phyloP scores from a whole-genome alignment of 352 stramenopile genomes.

The Phytophthora sojae region DNA sequence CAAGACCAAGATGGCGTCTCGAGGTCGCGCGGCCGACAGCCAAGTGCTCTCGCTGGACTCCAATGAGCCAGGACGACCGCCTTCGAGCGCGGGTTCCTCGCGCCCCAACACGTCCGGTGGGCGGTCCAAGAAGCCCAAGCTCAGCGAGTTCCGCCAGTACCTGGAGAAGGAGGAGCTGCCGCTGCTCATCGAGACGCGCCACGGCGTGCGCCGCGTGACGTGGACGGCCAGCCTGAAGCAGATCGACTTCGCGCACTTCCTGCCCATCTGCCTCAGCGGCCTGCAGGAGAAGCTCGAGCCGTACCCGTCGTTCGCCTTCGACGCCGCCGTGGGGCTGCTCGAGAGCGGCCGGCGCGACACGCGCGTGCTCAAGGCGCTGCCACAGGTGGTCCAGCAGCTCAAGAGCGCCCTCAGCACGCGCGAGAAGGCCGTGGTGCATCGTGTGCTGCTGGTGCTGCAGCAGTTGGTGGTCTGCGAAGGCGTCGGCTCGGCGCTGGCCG shows the following conservation, averaged over 20 bases:
- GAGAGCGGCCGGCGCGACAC: conserved; percentile 55
- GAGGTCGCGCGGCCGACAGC: conserved; percentile 27
- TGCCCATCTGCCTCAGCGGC: conserved; percentile 78
- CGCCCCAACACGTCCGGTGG: conserved; percentile 60
- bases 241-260: conserved; percentile 69
- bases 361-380: conserved; percentile 62
- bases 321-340: conserved; percentile 70
- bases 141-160: conserved; percentile 79
- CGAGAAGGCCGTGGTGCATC: conserved; percentile 70
- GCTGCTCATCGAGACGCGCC: conserved; percentile 57
- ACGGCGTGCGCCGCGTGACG: conserved; percentile 53
- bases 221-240: conserved; percentile 67
- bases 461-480: conserved; percentile 76
- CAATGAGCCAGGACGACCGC: conserved; percentile 10
- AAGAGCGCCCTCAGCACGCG: conserved; percentile 72
- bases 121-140: conserved; percentile 59
- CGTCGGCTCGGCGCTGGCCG: conserved; percentile 64
- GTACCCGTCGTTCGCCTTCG: conserved; percentile 76
- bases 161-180: conserved; percentile 75
- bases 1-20: conserved; percentile 23
- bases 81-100: conserved; percentile 18
- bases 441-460: conserved; percentile 76
- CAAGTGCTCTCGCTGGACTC: conserved; percentile 68
- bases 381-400: conserved; percentile 66
- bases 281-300: conserved; percentile 81